Conservation (phyloP, 75 land plant species). For the Selaginella moellendorffii region DNA sequence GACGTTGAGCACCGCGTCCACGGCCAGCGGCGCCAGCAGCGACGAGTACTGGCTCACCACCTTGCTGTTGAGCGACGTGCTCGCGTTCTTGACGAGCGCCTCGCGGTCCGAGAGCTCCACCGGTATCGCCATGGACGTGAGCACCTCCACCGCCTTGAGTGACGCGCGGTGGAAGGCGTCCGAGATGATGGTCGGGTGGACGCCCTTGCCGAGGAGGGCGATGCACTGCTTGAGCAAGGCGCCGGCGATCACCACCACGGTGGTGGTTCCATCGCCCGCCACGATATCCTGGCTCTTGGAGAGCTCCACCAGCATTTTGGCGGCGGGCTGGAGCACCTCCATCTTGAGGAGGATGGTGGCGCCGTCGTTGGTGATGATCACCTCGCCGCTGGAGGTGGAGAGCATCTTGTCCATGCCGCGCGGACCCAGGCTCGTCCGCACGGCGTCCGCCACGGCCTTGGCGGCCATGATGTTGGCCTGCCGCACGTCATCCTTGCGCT, state of each 20-base stretch:
- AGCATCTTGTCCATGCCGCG: conserved; percentile 99
- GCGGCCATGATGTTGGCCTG: conserved; percentile 70
- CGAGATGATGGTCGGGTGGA: conserved; percentile 77
- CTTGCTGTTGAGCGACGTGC: conserved; percentile 81
- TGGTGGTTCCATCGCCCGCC: conserved; percentile 92
- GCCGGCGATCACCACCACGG: conserved; percentile 96
- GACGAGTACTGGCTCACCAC: conserved; percentile 91
- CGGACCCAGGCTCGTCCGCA: conserved; percentile 84
- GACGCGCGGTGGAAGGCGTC: conserved; percentile 69
- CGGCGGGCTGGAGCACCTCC: conserved; percentile 59
- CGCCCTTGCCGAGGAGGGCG: conserved; percentile 39
- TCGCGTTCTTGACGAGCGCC: conserved; percentile 58
- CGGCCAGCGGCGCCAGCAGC: conserved; percentile 81
- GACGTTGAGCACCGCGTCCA: conserved; percentile 70
- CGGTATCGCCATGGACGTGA: conserved; percentile 75
- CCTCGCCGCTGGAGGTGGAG: conserved; percentile 63
- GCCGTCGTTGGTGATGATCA: conserved; percentile 95
- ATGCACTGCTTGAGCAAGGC: conserved; percentile 55
- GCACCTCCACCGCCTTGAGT: conserved; percentile 59
- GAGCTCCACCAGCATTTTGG: conserved; percentile 92
- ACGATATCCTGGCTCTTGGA: conserved; percentile 85
- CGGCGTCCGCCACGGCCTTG: conserved; percentile 86
- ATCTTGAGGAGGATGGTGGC: conserved; percentile 83
- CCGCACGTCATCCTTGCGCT: conserved; percentile 81
- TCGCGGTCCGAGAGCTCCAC: conserved; percentile 76